phyloP scores from a whole-genome alignment of 257 asterid species.

The Ligustrum vulgare region DNA sequence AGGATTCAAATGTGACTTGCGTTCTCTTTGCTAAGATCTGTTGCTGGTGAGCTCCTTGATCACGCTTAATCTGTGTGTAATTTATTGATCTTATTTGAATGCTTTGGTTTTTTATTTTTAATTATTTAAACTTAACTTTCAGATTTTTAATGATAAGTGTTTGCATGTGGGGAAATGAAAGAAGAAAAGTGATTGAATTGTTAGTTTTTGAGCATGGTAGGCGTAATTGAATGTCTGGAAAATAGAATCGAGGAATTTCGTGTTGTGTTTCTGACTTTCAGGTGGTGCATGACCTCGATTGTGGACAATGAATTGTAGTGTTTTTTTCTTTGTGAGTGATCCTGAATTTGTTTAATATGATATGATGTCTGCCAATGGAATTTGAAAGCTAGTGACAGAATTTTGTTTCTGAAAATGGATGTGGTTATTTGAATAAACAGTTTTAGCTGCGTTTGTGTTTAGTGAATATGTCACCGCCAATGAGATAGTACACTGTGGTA shows the following conservation, averaged over 20 bases:
- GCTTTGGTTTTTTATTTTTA: constrained; percentile 14
- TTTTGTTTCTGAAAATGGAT: constrained; percentile 12
- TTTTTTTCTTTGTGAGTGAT: background rate
- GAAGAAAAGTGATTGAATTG: background rate
- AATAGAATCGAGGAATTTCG: constrained; percentile 11
- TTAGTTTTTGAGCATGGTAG: background rate
- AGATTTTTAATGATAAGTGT: constrained; percentile 28
- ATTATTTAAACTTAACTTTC: background rate
- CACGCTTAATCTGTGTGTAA: constrained; percentile 24
- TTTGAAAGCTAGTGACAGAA: background rate
- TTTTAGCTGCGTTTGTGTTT: constrained; percentile 13
- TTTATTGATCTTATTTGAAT: constrained; percentile 23
- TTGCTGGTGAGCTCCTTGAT: constrained; percentile 55
- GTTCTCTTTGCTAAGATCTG: constrained; percentile 61
- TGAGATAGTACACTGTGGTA: background rate
- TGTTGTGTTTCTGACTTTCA: constrained; percentile 7
- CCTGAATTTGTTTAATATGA: constrained; percentile 19
- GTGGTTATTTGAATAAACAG: background rate
- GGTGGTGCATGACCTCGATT: constrained; percentile 11
- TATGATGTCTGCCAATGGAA: constrained; percentile 9
- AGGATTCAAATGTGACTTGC: constrained; percentile 56
- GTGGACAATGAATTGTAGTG: background rate
- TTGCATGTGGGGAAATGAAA: background rate
- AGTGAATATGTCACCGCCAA: background rate
- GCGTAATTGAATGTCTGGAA: background rate